Percentiles rank a stretch among this genome's conserved stretches.
These are phyloP conservation scores for Elsinoe perseae DNA, from an alignment of 2,329 filamentous ascomycete species.

Conservation along the genomic window DNA sequence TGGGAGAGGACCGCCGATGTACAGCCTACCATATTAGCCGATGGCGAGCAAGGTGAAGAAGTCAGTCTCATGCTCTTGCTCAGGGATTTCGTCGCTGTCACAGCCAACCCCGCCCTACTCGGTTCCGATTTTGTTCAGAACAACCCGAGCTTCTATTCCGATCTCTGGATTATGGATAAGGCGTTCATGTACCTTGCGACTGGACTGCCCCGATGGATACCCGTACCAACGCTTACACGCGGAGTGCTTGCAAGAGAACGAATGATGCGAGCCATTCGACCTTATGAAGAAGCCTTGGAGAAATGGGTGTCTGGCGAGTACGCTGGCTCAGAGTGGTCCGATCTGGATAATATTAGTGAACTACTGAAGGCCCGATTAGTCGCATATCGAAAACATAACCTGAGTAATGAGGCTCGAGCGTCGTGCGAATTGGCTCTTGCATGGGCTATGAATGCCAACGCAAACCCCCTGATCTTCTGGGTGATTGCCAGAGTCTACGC, in stretches of 20 bases:
- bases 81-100: conserved; percentile 50
- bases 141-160: conserved; percentile 46
- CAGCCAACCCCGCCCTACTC: conserved; percentile 44
- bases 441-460: conserved; percentile 50
- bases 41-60: conserved; percentile 43
- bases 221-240: conserved; percentile 43
- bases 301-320: conserved; percentile 26
- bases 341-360: conserved; percentile 28
- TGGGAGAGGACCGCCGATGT: conserved; percentile 53
- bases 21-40: conserved; percentile 34
- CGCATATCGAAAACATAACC: conserved; percentile 27
- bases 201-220: conserved; percentile 50
- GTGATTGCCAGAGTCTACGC: conserved; percentile 32
- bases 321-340: conserved; percentile 28
- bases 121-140: conserved; percentile 46
- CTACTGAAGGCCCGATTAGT: conserved; percentile 27
- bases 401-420: conserved; percentile 28
- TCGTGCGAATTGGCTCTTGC: conserved; percentile 42
- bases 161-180: conserved; percentile 49
- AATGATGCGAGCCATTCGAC: conserved; percentile 23
- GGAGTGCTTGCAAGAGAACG: conserved; percentile 37
- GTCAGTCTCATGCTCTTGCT: conserved; percentile 46
- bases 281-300: conserved; percentile 29
- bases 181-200: conserved; percentile 48
- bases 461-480: conserved; percentile 40